Conservation (phyloP, 441 rosid genomes). For the Metrosideros polymorpha region DNA sequence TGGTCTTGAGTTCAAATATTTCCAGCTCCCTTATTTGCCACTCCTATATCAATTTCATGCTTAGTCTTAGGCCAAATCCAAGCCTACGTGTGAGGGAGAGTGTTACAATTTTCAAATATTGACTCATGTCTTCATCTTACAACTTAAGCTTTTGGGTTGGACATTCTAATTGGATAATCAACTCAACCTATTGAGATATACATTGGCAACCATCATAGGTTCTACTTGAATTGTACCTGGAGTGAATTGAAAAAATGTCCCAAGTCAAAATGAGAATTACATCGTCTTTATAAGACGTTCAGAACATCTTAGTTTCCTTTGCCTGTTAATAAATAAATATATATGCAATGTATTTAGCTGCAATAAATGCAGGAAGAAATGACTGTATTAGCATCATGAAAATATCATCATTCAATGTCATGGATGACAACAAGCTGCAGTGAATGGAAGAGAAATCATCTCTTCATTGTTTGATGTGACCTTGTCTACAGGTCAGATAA, state of each 20-base stretch:
- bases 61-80: neutral
- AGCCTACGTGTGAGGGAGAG: neutral
- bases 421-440: neutral
- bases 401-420: neutral
- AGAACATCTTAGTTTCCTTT: neutral
- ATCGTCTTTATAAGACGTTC: neutral
- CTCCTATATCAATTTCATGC: neutral
- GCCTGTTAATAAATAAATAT: neutral
- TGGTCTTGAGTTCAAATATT: neutral
- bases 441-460: neutral
- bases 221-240: neutral
- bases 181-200: neutral
- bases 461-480: neutral
- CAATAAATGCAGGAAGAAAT: neutral
- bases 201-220: neutral
- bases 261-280: neutral
- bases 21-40: neutral
- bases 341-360: neutral
- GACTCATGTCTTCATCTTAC: neutral
- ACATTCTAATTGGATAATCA: neutral
- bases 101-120: neutral
- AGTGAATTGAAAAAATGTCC: neutral
- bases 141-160: neutral
- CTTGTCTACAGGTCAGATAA: neutral
- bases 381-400: neutral